These are phyloP conservation scores for Podila verticillata DNA, from an alignment of 192 early-diverging fungal genomes.

Conservation along the genomic window DNA sequence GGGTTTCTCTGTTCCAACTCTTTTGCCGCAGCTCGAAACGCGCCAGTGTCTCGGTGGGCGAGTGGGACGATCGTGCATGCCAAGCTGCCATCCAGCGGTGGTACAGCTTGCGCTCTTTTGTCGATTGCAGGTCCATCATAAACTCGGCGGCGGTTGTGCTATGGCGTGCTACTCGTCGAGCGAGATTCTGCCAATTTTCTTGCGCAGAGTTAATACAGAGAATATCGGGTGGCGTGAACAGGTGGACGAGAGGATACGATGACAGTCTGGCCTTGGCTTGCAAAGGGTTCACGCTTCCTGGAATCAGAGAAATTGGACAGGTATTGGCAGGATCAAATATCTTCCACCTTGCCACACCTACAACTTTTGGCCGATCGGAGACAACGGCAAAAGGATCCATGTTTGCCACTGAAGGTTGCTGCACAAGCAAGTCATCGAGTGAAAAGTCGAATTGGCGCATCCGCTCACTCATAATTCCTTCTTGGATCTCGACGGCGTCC, in stretches of 20 bases:
- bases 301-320: neutral
- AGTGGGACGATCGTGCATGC: constrained; percentile 16
- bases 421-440: constrained; percentile 20
- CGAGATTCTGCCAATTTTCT: neutral
- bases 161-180: neutral
- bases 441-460: constrained; percentile 31
- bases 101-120: constrained; percentile 24
- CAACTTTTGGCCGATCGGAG: neutral
- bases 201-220: constrained; percentile 4
- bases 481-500: neutral
- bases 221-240: constrained; percentile 21
- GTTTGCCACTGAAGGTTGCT: neutral
- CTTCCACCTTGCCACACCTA: constrained; percentile 33
- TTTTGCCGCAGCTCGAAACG: neutral
- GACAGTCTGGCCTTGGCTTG: constrained; percentile 13
- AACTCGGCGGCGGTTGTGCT: constrained; percentile 9
- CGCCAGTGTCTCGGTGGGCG: constrained; percentile 2
- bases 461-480: neutral
- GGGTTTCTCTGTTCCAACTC: neutral
- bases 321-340: neutral
- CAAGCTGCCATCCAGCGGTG: constrained; percentile 45
- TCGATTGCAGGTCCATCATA: constrained; percentile 2
- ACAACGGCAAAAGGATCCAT: neutral
- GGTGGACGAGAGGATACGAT: constrained; percentile 27
- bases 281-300: constrained; percentile 10